Evolutionary conservation across 1,284 basidiomycete genomes (phyloP).

Genomic region (Leccinum cinnamomeum): DNA sequence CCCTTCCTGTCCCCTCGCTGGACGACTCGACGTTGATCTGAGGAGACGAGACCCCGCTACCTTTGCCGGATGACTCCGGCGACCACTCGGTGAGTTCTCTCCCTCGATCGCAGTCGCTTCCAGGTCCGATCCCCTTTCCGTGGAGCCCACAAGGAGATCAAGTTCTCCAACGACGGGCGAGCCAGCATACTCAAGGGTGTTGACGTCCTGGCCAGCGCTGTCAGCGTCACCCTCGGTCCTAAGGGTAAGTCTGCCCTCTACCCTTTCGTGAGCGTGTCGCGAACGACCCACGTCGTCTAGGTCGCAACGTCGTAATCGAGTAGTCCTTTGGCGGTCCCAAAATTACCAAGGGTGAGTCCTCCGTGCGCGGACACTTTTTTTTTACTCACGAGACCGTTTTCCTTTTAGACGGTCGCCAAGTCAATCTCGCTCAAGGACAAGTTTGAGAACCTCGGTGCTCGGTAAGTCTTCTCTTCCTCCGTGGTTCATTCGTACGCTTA

Average conservation of each 20-base stretch:
- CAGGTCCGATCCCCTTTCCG: constrained; percentile 36
- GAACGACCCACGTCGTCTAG: constrained; percentile 37
- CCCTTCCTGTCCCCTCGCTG: too few relatives aligned
- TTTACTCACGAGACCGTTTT: background rate
- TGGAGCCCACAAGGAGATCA: constrained; percentile 92
- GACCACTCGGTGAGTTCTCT: too few relatives aligned
- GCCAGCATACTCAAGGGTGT: constrained; percentile 95
- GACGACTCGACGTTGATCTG: too few relatives aligned
- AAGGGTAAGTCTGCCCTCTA: constrained; percentile 57
- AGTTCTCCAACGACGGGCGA: constrained; percentile 95
- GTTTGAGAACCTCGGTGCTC: constrained; percentile 98
- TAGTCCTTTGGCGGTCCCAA: constrained; percentile 98
- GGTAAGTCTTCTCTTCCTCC: constrained; percentile 50
- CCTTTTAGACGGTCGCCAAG: constrained; percentile 88
- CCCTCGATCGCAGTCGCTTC: too few relatives aligned
- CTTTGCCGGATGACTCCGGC: too few relatives aligned
- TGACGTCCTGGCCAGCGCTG: constrained; percentile 94
- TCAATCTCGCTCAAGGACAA: constrained; percentile 95
- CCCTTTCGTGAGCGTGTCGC: constrained; percentile 12
- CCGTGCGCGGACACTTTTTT: background rate
- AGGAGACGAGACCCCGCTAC: too few relatives aligned
- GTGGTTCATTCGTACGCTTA: constrained; percentile 5
- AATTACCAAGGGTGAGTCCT: constrained; percentile 84
- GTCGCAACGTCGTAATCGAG: constrained; percentile 98
- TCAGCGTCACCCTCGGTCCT: constrained; percentile 93